Evolutionary conservation across 768 basidiomycete species (phyloP).

Genomic region (Tephrocybe sp.): DNA sequence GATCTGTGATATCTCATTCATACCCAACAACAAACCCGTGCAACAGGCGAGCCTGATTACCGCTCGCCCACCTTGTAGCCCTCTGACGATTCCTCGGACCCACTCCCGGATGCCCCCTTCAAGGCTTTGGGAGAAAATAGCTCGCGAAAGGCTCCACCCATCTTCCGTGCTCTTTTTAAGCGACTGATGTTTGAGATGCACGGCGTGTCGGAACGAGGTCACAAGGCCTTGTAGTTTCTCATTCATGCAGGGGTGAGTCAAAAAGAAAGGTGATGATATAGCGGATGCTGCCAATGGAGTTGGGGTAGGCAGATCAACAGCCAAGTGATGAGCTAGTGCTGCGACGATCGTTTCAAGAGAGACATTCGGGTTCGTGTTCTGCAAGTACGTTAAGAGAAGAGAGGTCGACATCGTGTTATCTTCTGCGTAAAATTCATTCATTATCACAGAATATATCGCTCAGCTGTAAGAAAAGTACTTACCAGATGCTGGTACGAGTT

Average conservation of each 20-base stretch:
- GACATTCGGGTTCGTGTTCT: slow-evolving; percentile 41
- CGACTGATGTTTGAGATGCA: slow-evolving; percentile 50
- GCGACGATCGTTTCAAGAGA: slow-evolving; percentile 51
- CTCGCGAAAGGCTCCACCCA: slow-evolving; percentile 29
- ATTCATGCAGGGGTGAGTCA: slow-evolving; percentile 41
- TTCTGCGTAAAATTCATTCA: neutral
- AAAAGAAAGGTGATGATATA: slow-evolving; percentile 57
- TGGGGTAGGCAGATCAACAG: slow-evolving; percentile 46
- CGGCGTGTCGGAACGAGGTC: slow-evolving; percentile 60
- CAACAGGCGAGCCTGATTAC: slow-evolving; percentile 61
- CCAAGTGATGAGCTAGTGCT: slow-evolving; percentile 60
- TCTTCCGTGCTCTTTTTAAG: slow-evolving; percentile 34
- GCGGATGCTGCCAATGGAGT: slow-evolving; percentile 58
- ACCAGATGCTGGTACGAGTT: no score
- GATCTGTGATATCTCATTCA: slow-evolving; percentile 49
- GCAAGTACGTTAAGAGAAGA: slow-evolving; percentile 52
- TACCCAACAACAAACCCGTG: slow-evolving; percentile 63
- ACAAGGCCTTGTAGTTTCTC: slow-evolving; percentile 49
- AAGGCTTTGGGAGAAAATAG: slow-evolving; percentile 37
- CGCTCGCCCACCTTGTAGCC: slow-evolving; percentile 66
- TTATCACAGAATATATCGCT: no score
- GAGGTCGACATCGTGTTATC: slow-evolving; percentile 18
- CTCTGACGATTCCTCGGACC: slow-evolving; percentile 51
- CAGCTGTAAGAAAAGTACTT: no score
- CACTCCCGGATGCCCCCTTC: slow-evolving; percentile 48